Evolutionary conservation across 2,329 filamentous ascomycete species (phyloP).

Genomic region (Zopfia rhizophila): DNA sequence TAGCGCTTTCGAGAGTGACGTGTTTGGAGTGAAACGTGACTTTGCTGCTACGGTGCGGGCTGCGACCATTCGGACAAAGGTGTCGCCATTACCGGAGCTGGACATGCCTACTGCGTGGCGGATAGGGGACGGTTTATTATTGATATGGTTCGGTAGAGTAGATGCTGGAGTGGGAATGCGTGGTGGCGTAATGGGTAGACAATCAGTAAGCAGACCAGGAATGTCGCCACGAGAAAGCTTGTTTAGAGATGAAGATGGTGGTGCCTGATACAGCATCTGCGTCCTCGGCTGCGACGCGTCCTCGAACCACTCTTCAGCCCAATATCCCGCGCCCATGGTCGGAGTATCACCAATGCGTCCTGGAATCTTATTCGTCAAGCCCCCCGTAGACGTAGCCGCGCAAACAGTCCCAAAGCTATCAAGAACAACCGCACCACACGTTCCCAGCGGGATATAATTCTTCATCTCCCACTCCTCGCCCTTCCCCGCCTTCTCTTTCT

Average conservation of each 20-base stretch:
- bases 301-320: conserved; percentile 84
- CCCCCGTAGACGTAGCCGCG: conserved; percentile 74
- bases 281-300: conserved; percentile 28
- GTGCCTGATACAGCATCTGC: conserved; percentile 33
- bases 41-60: conserved; percentile 78
- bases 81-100: conserved; percentile 89
- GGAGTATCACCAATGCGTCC: conserved; percentile 89
- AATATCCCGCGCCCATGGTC: conserved; percentile 84
- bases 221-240: conserved; percentile 52
- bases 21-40: conserved; percentile 67
- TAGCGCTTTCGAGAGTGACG: conserved; percentile 68
- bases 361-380: conserved; percentile 88
- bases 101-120: conserved; percentile 69
- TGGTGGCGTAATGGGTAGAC: conserved; percentile 64
- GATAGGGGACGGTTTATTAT: conserved; percentile 12
- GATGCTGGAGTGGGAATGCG: conserved; percentile 47
- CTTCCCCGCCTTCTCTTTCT: conserved; percentile 43
- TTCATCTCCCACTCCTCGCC: conserved; percentile 64
- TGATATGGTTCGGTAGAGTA: not conserved
- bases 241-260: conserved; percentile 30
- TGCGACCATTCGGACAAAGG: conserved; percentile 79
- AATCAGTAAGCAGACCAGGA: conserved; percentile 66
- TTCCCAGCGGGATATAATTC: conserved; percentile 83
- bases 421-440: conserved; percentile 82
- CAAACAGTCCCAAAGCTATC: conserved; percentile 80